A percentile compares a stretch with the other conserved stretches of the same genome.
phyloP scores from a whole-genome alignment of 208 protist species.

The Leishmania aethiopica region DNA sequence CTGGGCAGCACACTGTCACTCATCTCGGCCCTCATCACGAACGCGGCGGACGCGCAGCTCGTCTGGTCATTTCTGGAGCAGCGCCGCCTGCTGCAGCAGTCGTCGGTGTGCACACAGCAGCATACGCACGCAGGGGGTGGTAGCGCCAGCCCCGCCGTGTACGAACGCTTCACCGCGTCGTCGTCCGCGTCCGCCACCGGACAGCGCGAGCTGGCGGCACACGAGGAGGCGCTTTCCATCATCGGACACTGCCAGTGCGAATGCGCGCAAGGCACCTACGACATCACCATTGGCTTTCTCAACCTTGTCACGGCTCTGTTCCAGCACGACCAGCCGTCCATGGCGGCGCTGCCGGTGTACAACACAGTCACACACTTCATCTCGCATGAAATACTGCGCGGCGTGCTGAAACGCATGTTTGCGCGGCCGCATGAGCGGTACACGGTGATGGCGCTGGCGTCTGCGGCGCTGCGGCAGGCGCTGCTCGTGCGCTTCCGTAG shows the following conservation, averaged over 20 bases:
- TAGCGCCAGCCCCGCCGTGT: neutral
- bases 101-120: constrained; percentile 19
- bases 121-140: neutral
- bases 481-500: constrained; percentile 52
- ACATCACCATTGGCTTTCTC: constrained; percentile 83
- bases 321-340: constrained; percentile 51
- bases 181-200: constrained; percentile 3
- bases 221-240: constrained; percentile 57
- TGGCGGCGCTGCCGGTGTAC: constrained; percentile 53
- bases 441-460: constrained; percentile 72
- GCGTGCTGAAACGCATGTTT: constrained; percentile 66
- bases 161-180: neutral
- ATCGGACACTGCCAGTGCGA: constrained; percentile 85
- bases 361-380: constrained; percentile 72
- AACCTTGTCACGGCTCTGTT: constrained; percentile 77
- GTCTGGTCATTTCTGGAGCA: constrained; percentile 72
- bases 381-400: constrained; percentile 75
- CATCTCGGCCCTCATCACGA: constrained; percentile 68
- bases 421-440: constrained; percentile 52
- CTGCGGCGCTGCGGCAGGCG: constrained; percentile 65
- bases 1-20: constrained; percentile 80
- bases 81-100: constrained; percentile 51
- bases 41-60: constrained; percentile 49
- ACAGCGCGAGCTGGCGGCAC: constrained; percentile 11
- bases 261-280: constrained; percentile 58